Evolutionary conservation across 768 basidiomycete genomes (phyloP), one percentile per base, ranked within the genome.

Genomic region (Cystoderma amianthinum): DNA sequence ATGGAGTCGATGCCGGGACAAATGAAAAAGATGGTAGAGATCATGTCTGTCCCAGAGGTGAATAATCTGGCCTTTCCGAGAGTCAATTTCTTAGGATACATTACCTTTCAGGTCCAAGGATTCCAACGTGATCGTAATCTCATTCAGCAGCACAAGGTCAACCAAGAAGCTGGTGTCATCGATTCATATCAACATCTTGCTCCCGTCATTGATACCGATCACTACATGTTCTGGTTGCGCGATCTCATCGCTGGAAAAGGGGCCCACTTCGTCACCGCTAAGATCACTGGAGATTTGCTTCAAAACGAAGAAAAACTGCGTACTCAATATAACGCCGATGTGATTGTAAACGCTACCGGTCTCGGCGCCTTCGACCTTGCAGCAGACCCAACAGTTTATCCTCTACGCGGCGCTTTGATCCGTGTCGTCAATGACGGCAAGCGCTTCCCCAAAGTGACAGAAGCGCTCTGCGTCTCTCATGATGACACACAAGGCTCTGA

Each of bases 171-270:
- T 17, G 60, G 61, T 11, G 60, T 56, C 16, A 55, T 61, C n/a
- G 63, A 66, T 35, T 58, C 63, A 7, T 66, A 66, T 45, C 51
- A 61, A 44, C 53, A 57, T 32, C 46, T 57, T 16, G 54, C 61
- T 4, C 64, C 63, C 15, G 54, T 62, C 41, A 56, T 66, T 42
- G 64, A 66, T 46, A 64, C 64, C 21, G 64, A 66, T 50, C 48
- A 43, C 20, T 57, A 56, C 45, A 64, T 64, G 61, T 44, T 46
- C 36, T 63, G 63, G 60, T 45, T 64, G 20, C 55, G 51, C 13
- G 33, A 42, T 24, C 44, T 59, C 6, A 44, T 57, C 11, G 41
- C 42, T 18, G 45, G 49, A 33, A 64, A 64, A 44, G 61, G 59
- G 21, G 59, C 50, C 1, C 49, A 47, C 23, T 46, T 59, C 18